Percentiles rank a stretch among this genome's conserved stretches.
Conservation (phyloP, 257 asterid species). For the Nicotiana undulata region DNA sequence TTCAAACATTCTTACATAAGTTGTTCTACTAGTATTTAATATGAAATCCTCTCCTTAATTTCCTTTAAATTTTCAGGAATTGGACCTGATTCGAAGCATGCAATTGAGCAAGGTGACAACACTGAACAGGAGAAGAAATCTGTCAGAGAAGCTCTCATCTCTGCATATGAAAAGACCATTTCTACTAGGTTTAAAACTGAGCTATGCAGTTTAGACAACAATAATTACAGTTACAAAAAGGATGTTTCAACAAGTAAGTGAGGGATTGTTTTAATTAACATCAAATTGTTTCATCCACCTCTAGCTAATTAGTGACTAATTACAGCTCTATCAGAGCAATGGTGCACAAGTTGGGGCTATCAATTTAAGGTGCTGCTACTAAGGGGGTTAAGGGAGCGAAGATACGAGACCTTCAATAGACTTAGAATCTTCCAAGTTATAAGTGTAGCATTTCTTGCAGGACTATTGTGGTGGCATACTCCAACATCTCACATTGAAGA, state of each 20-base stretch:
- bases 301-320: neutral
- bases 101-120: conserved; percentile 34
- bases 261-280: neutral
- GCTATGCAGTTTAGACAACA: conserved; percentile 59
- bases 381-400: conserved; percentile 77
- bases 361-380: conserved; percentile 76
- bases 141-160: conserved; percentile 61
- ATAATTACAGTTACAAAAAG: conserved; percentile 38
- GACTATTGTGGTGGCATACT: conserved; percentile 96
- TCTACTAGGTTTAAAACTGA: conserved; percentile 69
- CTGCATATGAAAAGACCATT: conserved; percentile 81
- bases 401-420: conserved; percentile 86
- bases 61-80: conserved; percentile 54
- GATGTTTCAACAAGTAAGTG: conserved; percentile 58
- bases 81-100: conserved; percentile 61
- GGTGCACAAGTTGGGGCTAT: conserved; percentile 97
- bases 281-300: neutral
- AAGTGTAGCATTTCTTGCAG: conserved; percentile 87
- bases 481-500: conserved; percentile 92
- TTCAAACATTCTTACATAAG: neutral
- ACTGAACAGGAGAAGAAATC: conserved; percentile 46
- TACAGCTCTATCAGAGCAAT: conserved; percentile 32
- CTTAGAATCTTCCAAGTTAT: conserved; percentile 88
- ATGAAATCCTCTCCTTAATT: no score
- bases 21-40: no score